A percentile compares a stretch with the other conserved stretches of the same genome.
These are phyloP conservation scores for Chloris gayana DNA, from an alignment of 176 grass and related monocot genomes.

Conservation along the genomic window DNA sequence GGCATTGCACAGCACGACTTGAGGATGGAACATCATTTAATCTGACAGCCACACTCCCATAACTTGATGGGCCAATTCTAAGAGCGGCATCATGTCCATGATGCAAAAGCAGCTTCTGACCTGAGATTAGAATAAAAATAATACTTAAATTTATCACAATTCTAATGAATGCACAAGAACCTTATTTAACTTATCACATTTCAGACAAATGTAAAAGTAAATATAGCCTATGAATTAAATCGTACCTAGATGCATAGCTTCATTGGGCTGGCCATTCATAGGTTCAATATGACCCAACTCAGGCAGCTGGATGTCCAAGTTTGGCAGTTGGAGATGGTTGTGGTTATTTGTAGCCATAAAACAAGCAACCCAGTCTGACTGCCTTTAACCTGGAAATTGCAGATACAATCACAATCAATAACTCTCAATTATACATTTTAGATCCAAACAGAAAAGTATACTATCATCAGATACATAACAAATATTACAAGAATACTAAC, in stretches of 20 bases:
- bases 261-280: constrained; percentile 23
- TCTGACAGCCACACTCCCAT: constrained; percentile 29
- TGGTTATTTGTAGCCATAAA: constrained; percentile 40
- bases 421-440: not conserved
- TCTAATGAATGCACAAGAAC: constrained; percentile 9
- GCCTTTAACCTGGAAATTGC: constrained; percentile 33
- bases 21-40: constrained; percentile 47
- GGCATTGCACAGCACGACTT: constrained; percentile 2
- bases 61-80: constrained; percentile 38
- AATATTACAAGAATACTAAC: not conserved
- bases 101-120: constrained; percentile 48
- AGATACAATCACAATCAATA: constrained; percentile 32
- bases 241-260: constrained; percentile 48
- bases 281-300: constrained; percentile 50
- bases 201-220: constrained; percentile 10
- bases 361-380: not conserved
- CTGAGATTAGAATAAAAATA: constrained; percentile 39
- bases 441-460: not conserved
- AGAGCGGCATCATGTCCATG: constrained; percentile 29
- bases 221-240: constrained; percentile 6
- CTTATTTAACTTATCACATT: constrained; percentile 8
- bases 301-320: constrained; percentile 44
- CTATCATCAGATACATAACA: not conserved
- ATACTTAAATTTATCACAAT: constrained; percentile 17
- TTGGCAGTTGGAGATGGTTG: constrained; percentile 27